Percentiles rank a stretch among this genome's conserved stretches.
Evolutionary conservation across 2,329 filamentous ascomycete genomes (phyloP).

Genomic region (Cordyceps farinosa): DNA sequence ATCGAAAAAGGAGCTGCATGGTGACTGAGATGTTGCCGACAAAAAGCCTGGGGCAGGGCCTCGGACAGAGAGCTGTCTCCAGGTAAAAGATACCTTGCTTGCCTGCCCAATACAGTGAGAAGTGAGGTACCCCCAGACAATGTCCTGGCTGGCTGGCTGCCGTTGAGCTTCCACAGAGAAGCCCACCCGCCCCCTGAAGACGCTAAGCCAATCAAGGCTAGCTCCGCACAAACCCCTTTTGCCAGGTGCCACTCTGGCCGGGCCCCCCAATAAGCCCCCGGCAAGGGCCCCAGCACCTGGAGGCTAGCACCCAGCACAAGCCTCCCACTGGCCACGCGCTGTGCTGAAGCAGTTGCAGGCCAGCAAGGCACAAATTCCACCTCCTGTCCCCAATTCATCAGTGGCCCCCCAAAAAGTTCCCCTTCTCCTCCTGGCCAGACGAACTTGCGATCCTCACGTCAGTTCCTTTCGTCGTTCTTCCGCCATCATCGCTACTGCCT

Average conservation of each 20-base stretch:
- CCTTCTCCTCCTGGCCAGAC: constrained; percentile 23
- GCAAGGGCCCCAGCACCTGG: constrained; percentile 25
- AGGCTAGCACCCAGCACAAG: constrained; percentile 6
- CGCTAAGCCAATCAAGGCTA: constrained; percentile 28
- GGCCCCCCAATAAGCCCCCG: constrained; percentile 20
- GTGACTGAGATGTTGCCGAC: background rate
- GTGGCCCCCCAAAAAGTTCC: constrained; percentile 25
- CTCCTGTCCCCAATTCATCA: constrained; percentile 20
- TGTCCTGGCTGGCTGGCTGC: constrained; percentile 9
- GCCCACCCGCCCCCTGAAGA: constrained; percentile 21
- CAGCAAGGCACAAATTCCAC: constrained; percentile 35
- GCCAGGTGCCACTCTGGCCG: constrained; percentile 18
- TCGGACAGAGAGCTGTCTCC: background rate
- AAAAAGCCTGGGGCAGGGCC: constrained; percentile 1
- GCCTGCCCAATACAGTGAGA: too few relatives aligned
- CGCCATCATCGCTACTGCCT: constrained; percentile 39
- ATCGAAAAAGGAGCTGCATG: constrained; percentile 7
- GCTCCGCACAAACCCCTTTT: constrained; percentile 33
- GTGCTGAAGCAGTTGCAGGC: constrained; percentile 14
- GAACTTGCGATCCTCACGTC: constrained; percentile 22
- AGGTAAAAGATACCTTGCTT: too few relatives aligned
- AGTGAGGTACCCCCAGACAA: background rate
- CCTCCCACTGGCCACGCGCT: constrained; percentile 6
- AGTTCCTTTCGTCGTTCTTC: constrained; percentile 23
- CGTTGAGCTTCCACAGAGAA: constrained; percentile 29